Percentiles rank a stretch among this genome's conserved stretches.
These are phyloP conservation scores for Solanum sparsipilum DNA, from an alignment of 257 asterid species.

Conservation along the genomic window DNA sequence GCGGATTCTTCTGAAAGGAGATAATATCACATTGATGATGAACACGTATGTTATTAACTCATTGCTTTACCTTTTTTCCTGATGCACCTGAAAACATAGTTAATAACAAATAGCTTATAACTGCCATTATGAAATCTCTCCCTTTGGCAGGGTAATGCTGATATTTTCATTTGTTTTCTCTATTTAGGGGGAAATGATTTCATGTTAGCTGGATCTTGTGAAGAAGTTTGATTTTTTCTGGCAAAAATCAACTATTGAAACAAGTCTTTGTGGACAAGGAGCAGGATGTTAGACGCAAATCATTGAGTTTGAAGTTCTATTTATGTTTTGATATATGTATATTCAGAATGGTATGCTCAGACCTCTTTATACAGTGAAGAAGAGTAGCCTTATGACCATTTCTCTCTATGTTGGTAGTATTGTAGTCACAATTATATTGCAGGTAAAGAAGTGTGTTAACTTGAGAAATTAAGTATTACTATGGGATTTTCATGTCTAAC, in stretches of 20 bases:
- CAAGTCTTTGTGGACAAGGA: neutral
- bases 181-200: neutral
- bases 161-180: neutral
- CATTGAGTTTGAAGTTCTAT: neutral
- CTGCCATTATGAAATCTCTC: neutral
- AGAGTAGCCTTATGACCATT: neutral
- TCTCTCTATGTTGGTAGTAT: neutral
- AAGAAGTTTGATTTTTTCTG: neutral
- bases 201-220: neutral
- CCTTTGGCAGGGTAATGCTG: neutral
- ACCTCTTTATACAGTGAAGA: neutral
- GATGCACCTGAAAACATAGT: neutral
- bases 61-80: neutral
- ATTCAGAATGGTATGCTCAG: neutral
- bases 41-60: neutral
- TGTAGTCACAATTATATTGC: neutral
- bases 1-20: constrained; percentile 2
- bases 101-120: neutral
- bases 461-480: neutral
- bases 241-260: neutral
- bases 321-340: neutral
- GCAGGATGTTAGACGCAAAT: neutral
- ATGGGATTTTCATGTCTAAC: neutral
- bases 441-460: neutral
- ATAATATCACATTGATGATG: constrained; percentile 1